Conservation (phyloP, 352 stramenopile species). For the Globisporangium paroecandrum region DNA sequence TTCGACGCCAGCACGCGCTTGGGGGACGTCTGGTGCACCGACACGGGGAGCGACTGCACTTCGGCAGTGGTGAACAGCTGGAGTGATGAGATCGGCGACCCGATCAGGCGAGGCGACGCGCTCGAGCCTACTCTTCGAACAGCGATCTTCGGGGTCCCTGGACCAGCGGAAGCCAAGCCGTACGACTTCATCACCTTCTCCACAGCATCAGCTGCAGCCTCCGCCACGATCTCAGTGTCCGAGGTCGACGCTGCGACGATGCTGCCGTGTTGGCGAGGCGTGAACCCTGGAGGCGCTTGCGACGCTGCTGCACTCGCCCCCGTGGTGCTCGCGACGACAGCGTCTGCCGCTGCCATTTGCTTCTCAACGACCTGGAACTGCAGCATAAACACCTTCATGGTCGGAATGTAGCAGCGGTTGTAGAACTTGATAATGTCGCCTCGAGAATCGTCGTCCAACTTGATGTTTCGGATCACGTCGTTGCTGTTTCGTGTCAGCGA, state of each 20-base stretch:
- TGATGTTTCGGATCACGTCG: conserved; percentile 78
- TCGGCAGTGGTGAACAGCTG: conserved; percentile 69
- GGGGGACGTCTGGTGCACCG: conserved; percentile 73
- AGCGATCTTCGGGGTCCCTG: conserved; percentile 41
- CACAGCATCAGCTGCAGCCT: conserved; percentile 64
- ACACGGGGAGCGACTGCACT: conserved; percentile 74
- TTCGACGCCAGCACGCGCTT: conserved; percentile 80
- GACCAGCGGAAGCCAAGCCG: conserved; percentile 14
- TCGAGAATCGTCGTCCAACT: conserved; percentile 53
- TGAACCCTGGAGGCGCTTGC: conserved; percentile 36
- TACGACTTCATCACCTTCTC: conserved; percentile 61
- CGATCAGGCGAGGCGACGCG: conserved; percentile 37
- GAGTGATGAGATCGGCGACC: conserved; percentile 42
- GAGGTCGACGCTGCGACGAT: conserved; percentile 52
- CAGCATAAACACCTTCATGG: conserved; percentile 84
- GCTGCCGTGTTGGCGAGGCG: conserved; percentile 32
- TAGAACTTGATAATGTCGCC: conserved; percentile 90
- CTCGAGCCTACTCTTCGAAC: conserved; percentile 13
- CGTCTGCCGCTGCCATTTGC: conserved; percentile 73
- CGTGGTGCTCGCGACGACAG: conserved; percentile 42
- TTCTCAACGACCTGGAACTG: conserved; percentile 84
- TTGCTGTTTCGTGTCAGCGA: conserved; percentile 41
- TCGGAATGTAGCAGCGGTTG: conserved; percentile 78
- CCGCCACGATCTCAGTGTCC: conserved; percentile 77
- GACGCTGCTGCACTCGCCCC: conserved; percentile 15